Percentiles rank a stretch among this genome's conserved stretches.
Conservation (phyloP, 192 early-diverging fungal species). For the Coemansia sp. region DNA sequence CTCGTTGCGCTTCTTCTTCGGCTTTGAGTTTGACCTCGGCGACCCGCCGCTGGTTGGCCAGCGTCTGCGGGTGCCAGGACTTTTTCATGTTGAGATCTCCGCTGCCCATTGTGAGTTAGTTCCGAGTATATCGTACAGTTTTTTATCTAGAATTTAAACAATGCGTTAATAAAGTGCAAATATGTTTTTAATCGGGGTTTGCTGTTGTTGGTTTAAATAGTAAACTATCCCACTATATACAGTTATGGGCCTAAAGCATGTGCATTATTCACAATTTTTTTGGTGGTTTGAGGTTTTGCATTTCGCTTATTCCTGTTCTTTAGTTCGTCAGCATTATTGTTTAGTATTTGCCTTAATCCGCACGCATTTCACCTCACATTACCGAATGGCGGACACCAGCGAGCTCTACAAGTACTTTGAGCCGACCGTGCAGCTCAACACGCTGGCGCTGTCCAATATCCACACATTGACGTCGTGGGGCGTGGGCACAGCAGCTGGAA, state of each 20-base stretch:
- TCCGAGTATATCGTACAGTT: neutral
- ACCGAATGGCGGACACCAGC: constrained; percentile 29
- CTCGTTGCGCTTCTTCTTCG: constrained; percentile 82
- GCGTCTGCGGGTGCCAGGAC: constrained; percentile 94
- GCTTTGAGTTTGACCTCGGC: constrained; percentile 72
- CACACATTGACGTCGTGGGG: constrained; percentile 55
- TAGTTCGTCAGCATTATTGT: neutral
- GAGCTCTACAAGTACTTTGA: constrained; percentile 57
- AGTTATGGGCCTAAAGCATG: neutral
- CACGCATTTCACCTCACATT: neutral
- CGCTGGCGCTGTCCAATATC: constrained; percentile 48
- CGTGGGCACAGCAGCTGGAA: constrained; percentile 83
- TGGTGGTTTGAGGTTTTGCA: neutral
- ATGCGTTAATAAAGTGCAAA: too few relatives aligned
- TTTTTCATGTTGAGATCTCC: constrained; percentile 86
- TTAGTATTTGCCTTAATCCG: neutral
- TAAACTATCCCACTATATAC: neutral
- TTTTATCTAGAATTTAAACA: neutral
- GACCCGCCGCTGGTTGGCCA: constrained; percentile 72
- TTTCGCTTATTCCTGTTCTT: neutral
- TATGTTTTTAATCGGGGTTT: too few relatives aligned
- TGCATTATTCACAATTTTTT: neutral
- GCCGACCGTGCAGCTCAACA: constrained; percentile 54
- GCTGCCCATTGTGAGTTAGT: constrained; percentile 37
- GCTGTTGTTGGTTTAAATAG: neutral